phyloP scores from a whole-genome alignment of 192 early-diverging fungal species.

The Backusella psychrophila region DNA sequence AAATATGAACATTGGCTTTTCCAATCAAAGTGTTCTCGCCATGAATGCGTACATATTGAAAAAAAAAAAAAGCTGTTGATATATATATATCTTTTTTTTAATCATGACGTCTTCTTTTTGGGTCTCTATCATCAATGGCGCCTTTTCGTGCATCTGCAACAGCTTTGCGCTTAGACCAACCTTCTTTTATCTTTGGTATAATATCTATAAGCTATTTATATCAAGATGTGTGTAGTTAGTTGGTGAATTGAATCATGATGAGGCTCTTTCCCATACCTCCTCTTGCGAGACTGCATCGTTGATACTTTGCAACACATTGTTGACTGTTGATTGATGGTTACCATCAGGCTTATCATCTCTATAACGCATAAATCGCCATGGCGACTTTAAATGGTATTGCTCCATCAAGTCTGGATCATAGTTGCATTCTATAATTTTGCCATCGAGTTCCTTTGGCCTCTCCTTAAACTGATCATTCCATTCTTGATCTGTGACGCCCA shows the following conservation, averaged over 20 bases:
- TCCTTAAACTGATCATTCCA: slow-evolving; percentile 44
- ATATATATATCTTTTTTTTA: neutral
- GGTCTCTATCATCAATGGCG: neutral
- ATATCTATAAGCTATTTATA: slow-evolving; percentile 19
- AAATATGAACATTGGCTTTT: neutral
- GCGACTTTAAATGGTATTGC: slow-evolving; percentile 22
- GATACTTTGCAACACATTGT: slow-evolving; percentile 68
- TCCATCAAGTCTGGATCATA: slow-evolving; percentile 49
- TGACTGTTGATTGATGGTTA: slow-evolving; percentile 63
- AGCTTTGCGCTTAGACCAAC: slow-evolving; percentile 34
- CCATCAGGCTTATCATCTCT: slow-evolving; percentile 77
- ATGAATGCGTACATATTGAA: neutral
- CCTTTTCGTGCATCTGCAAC: neutral
- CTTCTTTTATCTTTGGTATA: slow-evolving; percentile 32
- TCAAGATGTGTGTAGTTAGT: no score
- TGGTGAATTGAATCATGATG: no score
- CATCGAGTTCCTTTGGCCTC: slow-evolving; percentile 39
- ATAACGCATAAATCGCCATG: slow-evolving; percentile 76
- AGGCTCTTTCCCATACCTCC: slow-evolving; percentile 28
- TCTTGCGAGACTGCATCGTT: slow-evolving; percentile 65
- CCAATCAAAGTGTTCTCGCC: neutral
- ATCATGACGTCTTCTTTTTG: neutral
- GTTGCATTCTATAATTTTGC: slow-evolving; percentile 62
- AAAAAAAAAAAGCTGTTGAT: neutral
- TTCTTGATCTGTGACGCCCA: slow-evolving; percentile 56